These are phyloP conservation scores for Metschnikowia corniflorae DNA, from an alignment of 805 yeast genomes.

Conservation along the genomic window DNA sequence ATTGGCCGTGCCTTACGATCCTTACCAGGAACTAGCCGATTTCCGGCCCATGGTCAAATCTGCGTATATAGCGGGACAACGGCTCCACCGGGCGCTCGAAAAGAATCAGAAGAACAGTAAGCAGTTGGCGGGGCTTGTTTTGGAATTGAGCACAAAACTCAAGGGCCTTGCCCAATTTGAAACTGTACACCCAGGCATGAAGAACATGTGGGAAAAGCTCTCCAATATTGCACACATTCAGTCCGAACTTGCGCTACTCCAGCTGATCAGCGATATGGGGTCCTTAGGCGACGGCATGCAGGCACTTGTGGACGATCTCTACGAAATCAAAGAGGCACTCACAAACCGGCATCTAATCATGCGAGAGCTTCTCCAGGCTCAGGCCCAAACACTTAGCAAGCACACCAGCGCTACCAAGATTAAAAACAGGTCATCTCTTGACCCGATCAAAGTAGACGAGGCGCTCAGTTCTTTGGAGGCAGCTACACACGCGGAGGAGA, in stretches of 20 bases:
- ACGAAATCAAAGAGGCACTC: constrained; percentile 83
- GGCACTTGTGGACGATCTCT: constrained; percentile 68
- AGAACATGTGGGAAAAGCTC: constrained; percentile 71
- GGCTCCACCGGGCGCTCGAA: constrained; percentile 50
- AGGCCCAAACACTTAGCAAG: constrained; percentile 63
- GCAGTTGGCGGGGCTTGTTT: constrained; percentile 42
- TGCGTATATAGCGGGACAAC: constrained; percentile 57
- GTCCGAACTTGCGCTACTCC: constrained; percentile 74
- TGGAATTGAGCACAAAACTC: constrained; percentile 47
- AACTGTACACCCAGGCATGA: constrained; percentile 62
- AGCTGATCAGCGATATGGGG: constrained; percentile 69
- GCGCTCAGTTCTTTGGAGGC: constrained; percentile 76
- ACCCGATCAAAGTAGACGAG: constrained; percentile 87
- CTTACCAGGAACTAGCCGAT: constrained; percentile 71
- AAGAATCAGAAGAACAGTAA: constrained; percentile 56
- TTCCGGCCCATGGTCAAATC: constrained; percentile 85
- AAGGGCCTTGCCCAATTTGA: constrained; percentile 41
- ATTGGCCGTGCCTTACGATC: constrained; percentile 87
- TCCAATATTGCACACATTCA: constrained; percentile 63
- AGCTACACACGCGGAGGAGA: constrained; percentile 73
- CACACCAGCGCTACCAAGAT: constrained; percentile 71
- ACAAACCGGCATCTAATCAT: constrained; percentile 90
- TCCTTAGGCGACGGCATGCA: constrained; percentile 72
- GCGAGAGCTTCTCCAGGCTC: constrained; percentile 83
- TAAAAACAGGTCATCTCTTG: constrained; percentile 68